Conservation (phyloP, 2,329 filamentous ascomycete species). For the Phaeosphaeria sp. region DNA sequence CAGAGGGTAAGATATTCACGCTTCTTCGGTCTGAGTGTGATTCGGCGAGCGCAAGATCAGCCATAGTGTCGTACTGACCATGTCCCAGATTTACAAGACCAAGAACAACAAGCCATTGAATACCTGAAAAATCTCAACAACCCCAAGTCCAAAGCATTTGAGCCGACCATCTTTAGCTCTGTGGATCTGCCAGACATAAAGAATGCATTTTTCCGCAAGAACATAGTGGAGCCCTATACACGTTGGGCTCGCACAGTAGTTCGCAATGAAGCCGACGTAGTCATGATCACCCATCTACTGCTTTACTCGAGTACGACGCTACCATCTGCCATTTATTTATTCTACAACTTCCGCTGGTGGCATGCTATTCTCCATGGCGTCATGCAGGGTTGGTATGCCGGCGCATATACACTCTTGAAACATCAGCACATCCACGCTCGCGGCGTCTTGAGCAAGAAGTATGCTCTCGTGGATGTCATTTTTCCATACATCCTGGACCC, state of each 20-base stretch:
- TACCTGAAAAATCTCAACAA: constrained; percentile 59
- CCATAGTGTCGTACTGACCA: no score
- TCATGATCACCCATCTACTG: constrained; percentile 78
- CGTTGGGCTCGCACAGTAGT: constrained; percentile 62
- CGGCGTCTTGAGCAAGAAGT: constrained; percentile 67
- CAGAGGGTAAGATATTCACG: constrained; percentile 30
- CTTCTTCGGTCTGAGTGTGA: no score
- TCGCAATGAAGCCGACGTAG: constrained; percentile 73
- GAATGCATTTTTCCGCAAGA: constrained; percentile 47
- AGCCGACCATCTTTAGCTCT: constrained; percentile 62
- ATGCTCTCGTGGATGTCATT: constrained; percentile 63
- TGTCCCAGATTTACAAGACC: constrained; percentile 34
- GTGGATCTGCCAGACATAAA: constrained; percentile 59
- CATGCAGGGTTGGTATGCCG: constrained; percentile 73
- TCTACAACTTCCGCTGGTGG: constrained; percentile 68
- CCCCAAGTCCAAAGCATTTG: constrained; percentile 55
- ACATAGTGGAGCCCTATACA: constrained; percentile 66
- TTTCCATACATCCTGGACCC: constrained; percentile 80
- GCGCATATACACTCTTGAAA: constrained; percentile 80
- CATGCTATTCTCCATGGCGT: constrained; percentile 71
- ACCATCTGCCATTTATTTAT: constrained; percentile 71
- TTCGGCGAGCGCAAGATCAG: no score
- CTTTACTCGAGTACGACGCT: constrained; percentile 74
- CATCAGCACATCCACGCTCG: constrained; percentile 84
- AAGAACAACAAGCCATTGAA: constrained; percentile 47